A percentile compares a stretch with the other conserved stretches of the same genome.
phyloP scores from a whole-genome alignment of 2,329 filamentous ascomycete species.

The Penicillium expansum region DNA sequence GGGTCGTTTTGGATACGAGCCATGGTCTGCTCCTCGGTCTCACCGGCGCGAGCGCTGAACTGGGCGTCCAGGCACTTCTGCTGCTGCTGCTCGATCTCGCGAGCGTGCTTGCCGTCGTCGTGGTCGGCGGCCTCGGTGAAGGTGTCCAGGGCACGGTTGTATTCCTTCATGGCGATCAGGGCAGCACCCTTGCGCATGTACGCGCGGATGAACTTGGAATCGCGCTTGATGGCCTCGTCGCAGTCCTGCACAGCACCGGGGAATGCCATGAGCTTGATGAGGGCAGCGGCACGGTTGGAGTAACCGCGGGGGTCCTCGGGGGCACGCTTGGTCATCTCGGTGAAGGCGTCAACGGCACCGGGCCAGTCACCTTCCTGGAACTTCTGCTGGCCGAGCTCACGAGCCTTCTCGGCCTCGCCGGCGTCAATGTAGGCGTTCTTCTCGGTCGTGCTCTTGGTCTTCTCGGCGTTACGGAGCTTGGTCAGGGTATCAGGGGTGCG shows the following conservation, averaged over 20 bases:
- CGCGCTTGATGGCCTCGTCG: slow-evolving; percentile 83
- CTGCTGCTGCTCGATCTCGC: slow-evolving; percentile 91
- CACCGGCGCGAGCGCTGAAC: slow-evolving; percentile 85
- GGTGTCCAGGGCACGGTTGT: slow-evolving; percentile 88
- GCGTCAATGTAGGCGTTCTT: slow-evolving; percentile 83
- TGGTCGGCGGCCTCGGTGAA: slow-evolving; percentile 77
- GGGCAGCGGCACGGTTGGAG: slow-evolving; percentile 94
- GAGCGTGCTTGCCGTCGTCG: slow-evolving; percentile 76
- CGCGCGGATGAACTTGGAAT: slow-evolving; percentile 88
- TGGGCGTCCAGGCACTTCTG: slow-evolving; percentile 89
- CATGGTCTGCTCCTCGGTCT: slow-evolving; percentile 93
- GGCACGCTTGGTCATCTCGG: slow-evolving; percentile 93
- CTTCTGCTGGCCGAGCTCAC: slow-evolving; percentile 90
- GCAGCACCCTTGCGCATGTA: slow-evolving; percentile 97
- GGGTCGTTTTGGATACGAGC: slow-evolving; percentile 87
- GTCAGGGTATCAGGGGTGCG: slow-evolving; percentile 89
- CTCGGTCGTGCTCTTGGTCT: slow-evolving; percentile 73
- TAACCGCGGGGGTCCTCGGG: slow-evolving; percentile 91
- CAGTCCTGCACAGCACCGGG: slow-evolving; percentile 92
- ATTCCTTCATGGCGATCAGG: slow-evolving; percentile 96
- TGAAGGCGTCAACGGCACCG: slow-evolving; percentile 87
- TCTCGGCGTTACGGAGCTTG: slow-evolving; percentile 89
- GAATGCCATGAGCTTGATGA: slow-evolving; percentile 95
- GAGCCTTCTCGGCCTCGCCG: slow-evolving; percentile 88
- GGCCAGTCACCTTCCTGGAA: slow-evolving; percentile 98